Evolutionary conservation across 208 protist species (phyloP).

Genomic region (Vickermania ingenoplastis): DNA sequence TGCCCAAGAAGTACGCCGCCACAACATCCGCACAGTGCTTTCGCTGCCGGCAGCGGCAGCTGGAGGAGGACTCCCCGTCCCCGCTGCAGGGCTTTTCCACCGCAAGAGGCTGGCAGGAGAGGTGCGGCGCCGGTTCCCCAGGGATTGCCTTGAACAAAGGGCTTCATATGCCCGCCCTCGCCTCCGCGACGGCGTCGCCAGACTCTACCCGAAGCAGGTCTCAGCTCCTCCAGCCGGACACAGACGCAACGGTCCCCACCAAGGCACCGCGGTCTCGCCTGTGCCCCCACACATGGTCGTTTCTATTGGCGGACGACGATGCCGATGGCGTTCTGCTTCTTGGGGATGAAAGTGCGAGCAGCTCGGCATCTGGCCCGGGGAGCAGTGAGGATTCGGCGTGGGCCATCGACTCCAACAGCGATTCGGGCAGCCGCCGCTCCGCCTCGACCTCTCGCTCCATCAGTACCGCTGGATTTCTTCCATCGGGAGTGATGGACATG

Average conservation of each 20-base stretch:
- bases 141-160: neutral
- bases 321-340: neutral
- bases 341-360: neutral
- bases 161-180: neutral
- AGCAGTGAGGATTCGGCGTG: neutral
- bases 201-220: neutral
- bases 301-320: neutral
- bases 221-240: neutral
- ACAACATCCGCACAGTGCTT: neutral
- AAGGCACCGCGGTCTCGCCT: neutral
- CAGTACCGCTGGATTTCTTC: neutral
- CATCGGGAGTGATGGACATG: slow-evolving; percentile 21
- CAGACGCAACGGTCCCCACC: neutral
- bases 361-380: neutral
- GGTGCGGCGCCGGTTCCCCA: neutral
- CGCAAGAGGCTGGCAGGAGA: too few species aligned
- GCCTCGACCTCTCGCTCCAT: neutral
- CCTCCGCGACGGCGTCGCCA: neutral
- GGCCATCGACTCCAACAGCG: neutral
- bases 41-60: neutral
- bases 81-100: neutral
- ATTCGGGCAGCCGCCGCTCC: neutral
- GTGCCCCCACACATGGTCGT: neutral
- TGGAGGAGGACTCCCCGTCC: neutral
- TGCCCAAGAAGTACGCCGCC: slow-evolving; percentile 22